Conservation (phyloP, 495 filamentous ascomycete genomes). For the Pseudomonodictys pantanalensis region DNA sequence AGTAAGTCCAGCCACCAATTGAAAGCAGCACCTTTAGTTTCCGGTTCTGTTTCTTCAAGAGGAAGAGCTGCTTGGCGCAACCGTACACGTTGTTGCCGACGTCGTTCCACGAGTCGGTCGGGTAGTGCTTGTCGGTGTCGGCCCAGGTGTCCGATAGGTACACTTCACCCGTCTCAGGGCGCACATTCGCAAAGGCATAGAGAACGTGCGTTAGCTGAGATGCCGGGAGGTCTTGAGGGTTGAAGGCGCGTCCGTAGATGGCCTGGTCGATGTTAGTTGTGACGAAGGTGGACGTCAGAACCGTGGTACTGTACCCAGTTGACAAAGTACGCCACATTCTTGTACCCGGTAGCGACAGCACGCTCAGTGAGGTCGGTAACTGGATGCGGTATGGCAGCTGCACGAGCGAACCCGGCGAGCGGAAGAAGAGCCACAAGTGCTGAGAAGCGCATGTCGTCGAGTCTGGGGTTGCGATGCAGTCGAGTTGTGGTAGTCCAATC, state of each 20-base stretch:
- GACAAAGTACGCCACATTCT: slow-evolving; percentile 81
- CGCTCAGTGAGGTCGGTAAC: slow-evolving; percentile 11
- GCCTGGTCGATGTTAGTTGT: slow-evolving; percentile 40
- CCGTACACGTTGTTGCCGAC: slow-evolving; percentile 67
- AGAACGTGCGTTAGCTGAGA: slow-evolving; percentile 88
- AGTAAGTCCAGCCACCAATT: slow-evolving; percentile 97
- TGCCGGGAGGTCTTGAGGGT: slow-evolving; percentile 83
- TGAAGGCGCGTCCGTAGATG: slow-evolving; percentile 81
- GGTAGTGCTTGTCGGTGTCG: slow-evolving; percentile 81
- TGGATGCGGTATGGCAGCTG: slow-evolving; percentile 25
- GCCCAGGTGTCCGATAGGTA: slow-evolving; percentile 81
- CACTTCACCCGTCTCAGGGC: slow-evolving; percentile 73
- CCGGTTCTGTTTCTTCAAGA: slow-evolving; percentile 84
- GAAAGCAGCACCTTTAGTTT: slow-evolving; percentile 88
- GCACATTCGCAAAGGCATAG: slow-evolving; percentile 86
- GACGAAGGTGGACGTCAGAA: neutral
- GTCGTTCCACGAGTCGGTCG: slow-evolving; percentile 68
- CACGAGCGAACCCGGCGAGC: slow-evolving; percentile 8
- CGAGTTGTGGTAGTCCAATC: slow-evolving; percentile 4
- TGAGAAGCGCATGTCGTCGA: slow-evolving; percentile 25
- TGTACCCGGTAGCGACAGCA: slow-evolving; percentile 45
- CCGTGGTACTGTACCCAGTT: slow-evolving; percentile 62
- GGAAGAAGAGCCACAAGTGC: slow-evolving; percentile 1
- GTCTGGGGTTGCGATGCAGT: slow-evolving; percentile 3
- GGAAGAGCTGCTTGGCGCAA: slow-evolving; percentile 89